Base-by-base conservation (phyloP, 306 rosid genomes). In the Rosa lucieae region DNA sequence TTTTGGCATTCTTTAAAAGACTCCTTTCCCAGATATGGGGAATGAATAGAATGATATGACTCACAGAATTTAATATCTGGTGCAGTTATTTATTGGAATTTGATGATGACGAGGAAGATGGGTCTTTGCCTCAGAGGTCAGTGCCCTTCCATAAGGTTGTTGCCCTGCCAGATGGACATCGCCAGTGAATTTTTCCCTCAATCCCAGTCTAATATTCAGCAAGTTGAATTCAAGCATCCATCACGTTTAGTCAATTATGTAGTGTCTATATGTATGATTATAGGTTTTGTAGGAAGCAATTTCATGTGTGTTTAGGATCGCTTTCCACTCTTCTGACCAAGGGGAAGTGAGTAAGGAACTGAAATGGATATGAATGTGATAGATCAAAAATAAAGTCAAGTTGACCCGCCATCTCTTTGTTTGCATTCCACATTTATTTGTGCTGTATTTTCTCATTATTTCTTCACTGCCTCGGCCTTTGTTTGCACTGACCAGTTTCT, bases 91-190 rank as follows among this genome's bases (percentile, higher is more conserved):
- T 89, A 71, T 83, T 96, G 86, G 99, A 96, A 86, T 96, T 96
- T 71, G 99, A 96, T 11, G 99, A 96, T 47, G 99, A 96, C n/a
- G 98, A 91, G 77, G 99, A 96, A 90, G 97, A 96, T 58, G 99
- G 99, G 47, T 86, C 98, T 15, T 77, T 96, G 82, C 99, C 99
- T 51, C 91, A 96, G 84, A 91, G 99, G 88, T 84, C 84, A 11
- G 98, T 93, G 44, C 94, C 99, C 59, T 96, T 93, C 88, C 92
- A 93, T 85, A 93, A 84, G 73, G 98, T 95, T 83, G 99, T 95
- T 78, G 79, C 94, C 56, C 83, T 95, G 80, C 99, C 98, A 46
- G 99, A 91, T 71, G 99, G 98, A 63, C 99, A 90, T 78, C 96
- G 99, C 67, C 98, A 93, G 88, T 95, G 81, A 93, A 21, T 29